Conservation (phyloP, 1,284 basidiomycete genomes). For the Athelia psychrophila region DNA sequence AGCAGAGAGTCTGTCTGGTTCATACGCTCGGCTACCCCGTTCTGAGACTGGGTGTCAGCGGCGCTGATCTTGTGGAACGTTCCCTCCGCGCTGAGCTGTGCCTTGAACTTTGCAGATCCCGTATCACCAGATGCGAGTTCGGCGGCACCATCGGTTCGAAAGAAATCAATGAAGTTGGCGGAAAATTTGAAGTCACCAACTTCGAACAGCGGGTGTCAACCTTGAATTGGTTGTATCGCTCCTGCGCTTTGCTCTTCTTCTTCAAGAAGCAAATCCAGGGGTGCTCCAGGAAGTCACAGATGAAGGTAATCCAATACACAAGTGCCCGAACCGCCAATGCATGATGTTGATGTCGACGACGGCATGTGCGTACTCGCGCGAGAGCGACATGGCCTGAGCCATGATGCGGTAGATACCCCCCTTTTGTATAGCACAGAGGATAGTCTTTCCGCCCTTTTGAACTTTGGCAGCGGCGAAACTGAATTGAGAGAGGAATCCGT, state of each 20-base stretch:
- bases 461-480: neutral
- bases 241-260: slow-evolving; percentile 15
- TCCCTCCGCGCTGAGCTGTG: slow-evolving; percentile 19
- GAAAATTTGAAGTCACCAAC: slow-evolving; percentile 15
- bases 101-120: slow-evolving; percentile 17
- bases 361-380: neutral
- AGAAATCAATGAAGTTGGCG: slow-evolving; percentile 14
- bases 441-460: neutral
- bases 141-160: slow-evolving; percentile 25
- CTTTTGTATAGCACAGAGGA: neutral
- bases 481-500: neutral
- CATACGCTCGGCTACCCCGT: slow-evolving; percentile 25
- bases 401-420: neutral
- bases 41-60: slow-evolving; percentile 27
- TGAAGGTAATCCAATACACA: slow-evolving; percentile 28
- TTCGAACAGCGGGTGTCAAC: slow-evolving; percentile 13
- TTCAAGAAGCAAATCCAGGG: slow-evolving; percentile 20
- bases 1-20: slow-evolving; percentile 28
- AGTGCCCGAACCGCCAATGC: slow-evolving; percentile 24
- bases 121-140: slow-evolving; percentile 21
- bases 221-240: slow-evolving; percentile 16
- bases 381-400: neutral
- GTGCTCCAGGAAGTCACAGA: slow-evolving; percentile 23
- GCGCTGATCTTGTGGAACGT: slow-evolving; percentile 20
- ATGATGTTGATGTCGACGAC: slow-evolving; percentile 14